Evolutionary conservation across 495 filamentous ascomycete genomes (phyloP).

Genomic region (Aspergillus taichungensis): DNA sequence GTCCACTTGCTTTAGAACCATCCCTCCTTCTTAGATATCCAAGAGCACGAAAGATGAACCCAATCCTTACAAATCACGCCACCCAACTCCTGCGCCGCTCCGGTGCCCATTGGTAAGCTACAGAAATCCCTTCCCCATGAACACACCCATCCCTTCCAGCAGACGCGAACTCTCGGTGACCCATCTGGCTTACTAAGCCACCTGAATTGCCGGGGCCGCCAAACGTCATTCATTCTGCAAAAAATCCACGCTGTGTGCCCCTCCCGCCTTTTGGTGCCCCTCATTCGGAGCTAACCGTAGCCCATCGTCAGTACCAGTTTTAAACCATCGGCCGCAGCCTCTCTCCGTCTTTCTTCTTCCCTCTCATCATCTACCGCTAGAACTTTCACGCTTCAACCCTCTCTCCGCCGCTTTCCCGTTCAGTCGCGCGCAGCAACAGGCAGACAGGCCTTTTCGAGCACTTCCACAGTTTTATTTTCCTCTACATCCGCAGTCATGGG

Average conservation of each 20-base stretch:
- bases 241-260: constrained; percentile 8
- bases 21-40: too few relatives aligned
- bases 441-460: constrained; percentile 23
- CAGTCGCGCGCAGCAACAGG: too few relatives aligned
- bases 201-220: background rate
- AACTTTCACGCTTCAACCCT: constrained; percentile 11
- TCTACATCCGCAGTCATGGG: constrained; percentile 45
- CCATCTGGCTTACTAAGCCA: background rate
- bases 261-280: constrained; percentile 11
- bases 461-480: constrained; percentile 32
- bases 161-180: too few relatives aligned
- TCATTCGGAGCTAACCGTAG: constrained; percentile 16
- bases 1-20: background rate
- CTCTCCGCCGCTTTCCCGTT: constrained; percentile 14
- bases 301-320: constrained; percentile 6
- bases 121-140: too few relatives aligned
- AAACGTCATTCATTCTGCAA: constrained; percentile 14
- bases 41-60: too few relatives aligned
- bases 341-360: constrained; percentile 6
- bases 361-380: constrained; percentile 3
- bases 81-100: background rate
- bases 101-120: too few relatives aligned
- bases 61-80: background rate
- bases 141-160: too few relatives aligned
- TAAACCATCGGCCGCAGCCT: constrained; percentile 14